Percentiles rank a stretch among this genome's conserved stretches.
These are phyloP conservation scores for Cystobasidium slooffiae DNA, from an alignment of 1,284 basidiomycete genomes.

Conservation along the genomic window DNA sequence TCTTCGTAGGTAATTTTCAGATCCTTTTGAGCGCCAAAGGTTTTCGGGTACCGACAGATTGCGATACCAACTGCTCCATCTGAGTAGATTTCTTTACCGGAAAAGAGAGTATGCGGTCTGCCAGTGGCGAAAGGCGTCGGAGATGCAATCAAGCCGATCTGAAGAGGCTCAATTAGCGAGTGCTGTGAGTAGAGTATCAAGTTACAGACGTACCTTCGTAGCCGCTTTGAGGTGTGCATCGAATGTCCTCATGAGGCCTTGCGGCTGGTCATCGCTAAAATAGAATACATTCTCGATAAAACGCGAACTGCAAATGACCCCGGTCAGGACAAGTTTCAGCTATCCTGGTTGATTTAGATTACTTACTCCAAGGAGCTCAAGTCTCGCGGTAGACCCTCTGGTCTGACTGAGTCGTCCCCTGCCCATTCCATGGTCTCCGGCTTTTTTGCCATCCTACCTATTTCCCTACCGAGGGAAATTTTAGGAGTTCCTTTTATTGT, in stretches of 20 bases:
- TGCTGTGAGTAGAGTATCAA: background rate
- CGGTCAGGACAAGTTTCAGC: background rate
- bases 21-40: background rate
- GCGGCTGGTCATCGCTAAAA: constrained; percentile 42
- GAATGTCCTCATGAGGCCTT: constrained; percentile 41
- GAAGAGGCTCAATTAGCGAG: background rate
- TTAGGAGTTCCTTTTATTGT: constrained; percentile 41
- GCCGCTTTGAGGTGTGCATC: constrained; percentile 19
- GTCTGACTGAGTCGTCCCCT: constrained; percentile 20
- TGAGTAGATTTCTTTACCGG: constrained; percentile 30
- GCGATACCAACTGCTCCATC: constrained; percentile 45
- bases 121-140: constrained; percentile 45
- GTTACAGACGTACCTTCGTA: constrained; percentile 26
- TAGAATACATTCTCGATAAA: constrained; percentile 32
- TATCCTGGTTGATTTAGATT: background rate
- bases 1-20: constrained; percentile 14
- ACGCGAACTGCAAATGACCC: constrained; percentile 5
- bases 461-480: constrained; percentile 42
- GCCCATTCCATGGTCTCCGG: constrained; percentile 34
- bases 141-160: constrained; percentile 44
- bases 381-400: constrained; percentile 24
- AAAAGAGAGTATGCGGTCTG: constrained; percentile 37
- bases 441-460: constrained; percentile 29
- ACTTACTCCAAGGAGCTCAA: constrained; percentile 24
- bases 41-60: constrained; percentile 22